phyloP scores from a whole-genome alignment of 495 filamentous ascomycete species.

The Aspergillus ellipticus region DNA sequence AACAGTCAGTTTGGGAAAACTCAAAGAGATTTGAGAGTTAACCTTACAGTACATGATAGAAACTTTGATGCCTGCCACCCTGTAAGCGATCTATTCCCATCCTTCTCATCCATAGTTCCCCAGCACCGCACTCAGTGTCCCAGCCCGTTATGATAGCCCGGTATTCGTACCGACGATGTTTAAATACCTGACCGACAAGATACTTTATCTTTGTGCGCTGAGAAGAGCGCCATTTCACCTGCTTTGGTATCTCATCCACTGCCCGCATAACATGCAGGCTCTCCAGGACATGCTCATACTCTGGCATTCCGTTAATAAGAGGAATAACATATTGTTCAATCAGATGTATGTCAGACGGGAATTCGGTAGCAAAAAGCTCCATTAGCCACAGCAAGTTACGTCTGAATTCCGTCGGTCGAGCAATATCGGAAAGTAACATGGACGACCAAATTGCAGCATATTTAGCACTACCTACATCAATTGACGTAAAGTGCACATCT shows the following conservation, averaged over 20 bases:
- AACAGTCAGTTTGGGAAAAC: slow-evolving; percentile 6
- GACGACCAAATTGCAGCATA: slow-evolving; percentile 80
- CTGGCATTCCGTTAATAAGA: slow-evolving; percentile 41
- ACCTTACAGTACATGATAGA: slow-evolving; percentile 81
- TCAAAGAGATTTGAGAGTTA: not conserved
- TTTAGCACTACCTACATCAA: slow-evolving; percentile 61
- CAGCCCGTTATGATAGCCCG: slow-evolving; percentile 81
- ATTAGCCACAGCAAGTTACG: slow-evolving; percentile 65
- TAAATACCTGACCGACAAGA: slow-evolving; percentile 79
- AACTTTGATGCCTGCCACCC: slow-evolving; percentile 67
- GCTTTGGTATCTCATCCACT: slow-evolving; percentile 58
- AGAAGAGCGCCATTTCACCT: slow-evolving; percentile 41
- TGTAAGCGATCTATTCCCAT: slow-evolving; percentile 61
- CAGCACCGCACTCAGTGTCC: slow-evolving; percentile 58
- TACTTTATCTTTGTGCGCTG: slow-evolving; percentile 52
- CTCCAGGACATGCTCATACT: slow-evolving; percentile 44
- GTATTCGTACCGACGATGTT: slow-evolving; percentile 77
- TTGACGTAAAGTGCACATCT: slow-evolving; percentile 20
- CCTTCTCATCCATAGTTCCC: slow-evolving; percentile 53
- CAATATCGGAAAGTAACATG: slow-evolving; percentile 53
- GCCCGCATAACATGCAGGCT: slow-evolving; percentile 56
- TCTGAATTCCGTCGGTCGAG: slow-evolving; percentile 50
- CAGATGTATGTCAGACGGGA: slow-evolving; percentile 59
- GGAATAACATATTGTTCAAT: slow-evolving; percentile 64
- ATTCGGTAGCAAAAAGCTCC: slow-evolving; percentile 61